Percentiles rank a stretch among this genome's conserved stretches.
Evolutionary conservation across 2,329 filamentous ascomycete genomes (phyloP).

Genomic region (Colletotrichum horii): DNA sequence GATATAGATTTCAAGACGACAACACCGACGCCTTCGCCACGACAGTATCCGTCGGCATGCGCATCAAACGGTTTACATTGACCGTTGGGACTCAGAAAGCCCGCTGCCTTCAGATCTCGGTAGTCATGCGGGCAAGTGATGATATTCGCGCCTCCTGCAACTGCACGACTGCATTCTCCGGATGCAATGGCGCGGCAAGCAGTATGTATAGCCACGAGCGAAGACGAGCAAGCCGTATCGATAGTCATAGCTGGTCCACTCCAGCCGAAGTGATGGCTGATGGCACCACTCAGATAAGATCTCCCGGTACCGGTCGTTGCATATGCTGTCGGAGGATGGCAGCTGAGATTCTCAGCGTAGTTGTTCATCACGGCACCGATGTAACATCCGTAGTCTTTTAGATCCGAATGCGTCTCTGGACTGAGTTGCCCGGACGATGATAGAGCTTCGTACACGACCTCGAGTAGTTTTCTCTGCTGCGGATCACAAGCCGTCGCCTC

Average conservation of each 20-base stretch:
- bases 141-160: slow-evolving; percentile 45
- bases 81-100: slow-evolving; percentile 34
- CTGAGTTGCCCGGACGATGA: slow-evolving; percentile 30
- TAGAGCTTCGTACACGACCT: slow-evolving; percentile 46
- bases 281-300: slow-evolving; percentile 34
- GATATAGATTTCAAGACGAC: slow-evolving; percentile 52
- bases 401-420: slow-evolving; percentile 28
- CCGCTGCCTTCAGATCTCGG: slow-evolving; percentile 26
- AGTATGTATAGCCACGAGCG: slow-evolving; percentile 35
- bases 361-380: slow-evolving; percentile 38
- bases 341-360: slow-evolving; percentile 45
- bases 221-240: slow-evolving; percentile 44
- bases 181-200: slow-evolving; percentile 34
- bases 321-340: background rate
- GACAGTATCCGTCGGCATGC: slow-evolving; percentile 51
- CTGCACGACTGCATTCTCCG: slow-evolving; percentile 36
- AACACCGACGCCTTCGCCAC: slow-evolving; percentile 50
- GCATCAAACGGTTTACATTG: slow-evolving; percentile 38
- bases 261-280: slow-evolving; percentile 41
- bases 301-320: slow-evolving; percentile 33
- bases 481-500: slow-evolving; percentile 44
- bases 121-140: slow-evolving; percentile 27
- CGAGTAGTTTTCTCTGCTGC: slow-evolving; percentile 41
- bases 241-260: slow-evolving; percentile 36
- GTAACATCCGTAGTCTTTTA: slow-evolving; percentile 31